phyloP scores from a whole-genome alignment of 1,284 basidiomycete species.

The Thecaphora frezii region DNA sequence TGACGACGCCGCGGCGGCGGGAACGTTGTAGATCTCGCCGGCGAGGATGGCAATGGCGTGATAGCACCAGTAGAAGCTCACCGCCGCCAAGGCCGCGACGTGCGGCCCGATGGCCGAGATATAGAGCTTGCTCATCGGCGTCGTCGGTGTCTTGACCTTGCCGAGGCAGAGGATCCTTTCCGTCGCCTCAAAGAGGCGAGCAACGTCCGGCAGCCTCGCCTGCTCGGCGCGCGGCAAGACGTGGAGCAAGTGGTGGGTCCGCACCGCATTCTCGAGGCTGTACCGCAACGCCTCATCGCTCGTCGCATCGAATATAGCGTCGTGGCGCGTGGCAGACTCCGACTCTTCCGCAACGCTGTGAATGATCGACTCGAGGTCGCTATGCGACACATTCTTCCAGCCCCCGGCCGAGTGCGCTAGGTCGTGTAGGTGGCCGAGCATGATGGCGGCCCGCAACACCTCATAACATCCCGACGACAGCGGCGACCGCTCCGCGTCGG shows the following conservation, averaged over 20 bases:
- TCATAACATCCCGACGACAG: conserved; percentile 24
- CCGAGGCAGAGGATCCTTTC: conserved; percentile 30
- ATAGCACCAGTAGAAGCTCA: conserved; percentile 27
- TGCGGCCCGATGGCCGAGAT: conserved; percentile 25
- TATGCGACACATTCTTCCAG: conserved; percentile 29
- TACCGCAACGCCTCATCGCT: conserved; percentile 24
- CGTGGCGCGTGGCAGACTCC: conserved; percentile 8
- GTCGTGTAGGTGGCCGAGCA: conserved; percentile 35
- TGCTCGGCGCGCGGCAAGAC: conserved; percentile 23
- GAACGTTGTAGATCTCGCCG: not conserved
- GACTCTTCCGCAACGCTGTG: conserved; percentile 22
- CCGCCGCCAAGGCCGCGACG: conserved; percentile 19
- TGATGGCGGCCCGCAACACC: conserved; percentile 31
- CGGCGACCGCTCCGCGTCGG: conserved; percentile 16
- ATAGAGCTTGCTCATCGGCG: conserved; percentile 27
- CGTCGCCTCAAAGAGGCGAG: conserved; percentile 17
- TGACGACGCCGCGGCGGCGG: not conserved
- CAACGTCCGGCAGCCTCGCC: conserved; percentile 17
- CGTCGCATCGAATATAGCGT: not conserved
- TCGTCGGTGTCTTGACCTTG: conserved; percentile 25
- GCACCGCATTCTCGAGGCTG: conserved; percentile 17
- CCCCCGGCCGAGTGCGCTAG: conserved; percentile 27
- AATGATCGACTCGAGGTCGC: conserved; percentile 33
- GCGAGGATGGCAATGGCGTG: conserved; percentile 6
- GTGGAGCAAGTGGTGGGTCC: conserved; percentile 29